Base-by-base conservation (phyloP, 768 basidiomycete species). In the Butyriboletus loyo region DNA sequence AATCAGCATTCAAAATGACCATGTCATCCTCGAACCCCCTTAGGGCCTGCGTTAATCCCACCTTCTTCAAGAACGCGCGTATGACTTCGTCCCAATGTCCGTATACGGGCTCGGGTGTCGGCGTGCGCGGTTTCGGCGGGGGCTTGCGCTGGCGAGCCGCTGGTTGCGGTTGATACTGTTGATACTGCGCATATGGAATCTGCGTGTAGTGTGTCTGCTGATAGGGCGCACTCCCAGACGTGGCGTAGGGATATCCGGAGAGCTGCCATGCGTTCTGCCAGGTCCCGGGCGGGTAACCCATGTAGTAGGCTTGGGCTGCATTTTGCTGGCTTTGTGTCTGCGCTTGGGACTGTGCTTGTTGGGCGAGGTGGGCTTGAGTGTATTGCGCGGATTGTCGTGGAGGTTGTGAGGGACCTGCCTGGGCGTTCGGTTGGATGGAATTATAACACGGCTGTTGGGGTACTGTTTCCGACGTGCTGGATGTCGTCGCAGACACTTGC, bases 21-120 rank as follows among this genome's bases (percentile, higher is more conserved):
- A 89, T 78, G 60, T 91, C 88, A n/a, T 75, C 68, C 57, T 87
- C 82, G 42, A 91, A 81, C 0, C 85, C 88, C 34, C 72, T 74
- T 39, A 82, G 59, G 0, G 86, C 75, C 60, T 89, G 84, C 1
- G 68, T 74, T 21, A 89, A 65, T 4, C 84, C 81, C 17, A 82
- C 73, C 39, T 77, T 72, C 14, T 67, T 63, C 54, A 89, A 62
- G 52, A 89, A 89, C 8, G 70, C 60, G 46, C 72, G 74, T 27
- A 88, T 57, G 11, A 77, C 76, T 22, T 74, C 69, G 53, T 89
- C 85, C 87, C 87, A 89, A 50, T 85, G 73, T 52, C 75, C 73
- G 57, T 75, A 80, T 7, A 73, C 66, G 5, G 75, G 74, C n/a
- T 77, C 75, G n/a, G 76, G 70, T 7, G 66, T 67, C 17, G 71